Percentiles rank a stretch among this genome's conserved stretches.
Evolutionary conservation across 75 land plant species (phyloP).

Genomic region (Cupressus sempervirens): DNA sequence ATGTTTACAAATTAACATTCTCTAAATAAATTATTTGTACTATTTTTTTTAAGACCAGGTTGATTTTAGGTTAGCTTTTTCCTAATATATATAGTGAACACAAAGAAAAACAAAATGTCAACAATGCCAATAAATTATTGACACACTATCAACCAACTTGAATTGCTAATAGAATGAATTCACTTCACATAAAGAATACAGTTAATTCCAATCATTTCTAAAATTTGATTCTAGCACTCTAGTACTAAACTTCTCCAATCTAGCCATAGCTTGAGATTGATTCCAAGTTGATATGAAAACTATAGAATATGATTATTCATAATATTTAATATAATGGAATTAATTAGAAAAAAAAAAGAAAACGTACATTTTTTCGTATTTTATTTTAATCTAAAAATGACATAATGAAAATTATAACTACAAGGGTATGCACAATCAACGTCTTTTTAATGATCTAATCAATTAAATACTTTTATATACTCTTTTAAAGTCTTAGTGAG

Average conservation of each 20-base stretch:
- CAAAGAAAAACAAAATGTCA: neutral
- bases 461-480: too few species aligned
- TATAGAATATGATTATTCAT: neutral
- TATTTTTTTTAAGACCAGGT: neutral
- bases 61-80: neutral
- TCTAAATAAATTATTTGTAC: too few species aligned
- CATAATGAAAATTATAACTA: conserved; percentile 18
- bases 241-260: neutral
- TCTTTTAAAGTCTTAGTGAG: too few species aligned
- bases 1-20: too few species aligned
- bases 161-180: neutral
- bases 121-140: neutral
- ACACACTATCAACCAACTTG: neutral
- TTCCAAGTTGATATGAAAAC: neutral
- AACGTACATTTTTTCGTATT: neutral
- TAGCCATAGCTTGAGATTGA: neutral
- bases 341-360: neutral
- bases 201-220: neutral
- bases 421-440: conserved; percentile 37
- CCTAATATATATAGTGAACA: neutral
- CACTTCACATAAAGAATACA: neutral
- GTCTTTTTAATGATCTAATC: conserved; percentile 6
- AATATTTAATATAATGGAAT: neutral
- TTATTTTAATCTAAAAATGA: conserved; percentile 5
- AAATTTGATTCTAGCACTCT: neutral